These are phyloP conservation scores for Ceratocystis smalleyi DNA, from an alignment of 2,329 filamentous ascomycete genomes.

Conservation along the genomic window DNA sequence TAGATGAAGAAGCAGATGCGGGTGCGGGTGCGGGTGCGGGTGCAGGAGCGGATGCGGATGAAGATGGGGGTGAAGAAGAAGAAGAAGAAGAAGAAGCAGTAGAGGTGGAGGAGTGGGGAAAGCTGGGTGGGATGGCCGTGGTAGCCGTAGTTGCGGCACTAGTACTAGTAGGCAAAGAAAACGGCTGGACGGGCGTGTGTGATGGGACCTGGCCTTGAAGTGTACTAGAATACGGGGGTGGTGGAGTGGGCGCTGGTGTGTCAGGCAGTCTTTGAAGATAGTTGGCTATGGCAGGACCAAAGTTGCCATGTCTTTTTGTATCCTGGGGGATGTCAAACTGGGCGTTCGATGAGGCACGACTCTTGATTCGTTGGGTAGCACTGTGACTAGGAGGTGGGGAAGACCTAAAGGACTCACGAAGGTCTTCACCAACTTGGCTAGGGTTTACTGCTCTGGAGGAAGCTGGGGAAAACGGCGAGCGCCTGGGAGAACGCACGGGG, in stretches of 20 bases:
- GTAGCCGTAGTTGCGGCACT: too few relatives aligned
- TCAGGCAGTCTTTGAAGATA: conserved; percentile 9
- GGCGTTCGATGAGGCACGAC: conserved; percentile 3
- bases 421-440: not conserved
- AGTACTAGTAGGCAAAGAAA: not conserved
- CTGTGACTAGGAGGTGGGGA: conserved; percentile 11
- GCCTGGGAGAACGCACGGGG: too few relatives aligned
- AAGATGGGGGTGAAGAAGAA: not conserved
- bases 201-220: not conserved
- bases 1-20: not conserved
- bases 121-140: too few relatives aligned
- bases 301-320: not conserved
- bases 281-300: conserved; percentile 3
- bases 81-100: not conserved
- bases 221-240: not conserved
- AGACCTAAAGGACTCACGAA: not conserved
- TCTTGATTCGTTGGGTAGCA: conserved; percentile 10
- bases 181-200: not conserved
- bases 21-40: not conserved
- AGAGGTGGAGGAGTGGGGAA: not conserved
- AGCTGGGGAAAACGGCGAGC: not conserved
- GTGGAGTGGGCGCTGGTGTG: conserved; percentile 15
- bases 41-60: not conserved
- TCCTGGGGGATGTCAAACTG: conserved; percentile 1
- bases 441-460: not conserved